Evolutionary conservation across 305 asterid genomes (phyloP), one percentile per base, ranked within the genome.

Genomic region (Coffea humblotiana): DNA sequence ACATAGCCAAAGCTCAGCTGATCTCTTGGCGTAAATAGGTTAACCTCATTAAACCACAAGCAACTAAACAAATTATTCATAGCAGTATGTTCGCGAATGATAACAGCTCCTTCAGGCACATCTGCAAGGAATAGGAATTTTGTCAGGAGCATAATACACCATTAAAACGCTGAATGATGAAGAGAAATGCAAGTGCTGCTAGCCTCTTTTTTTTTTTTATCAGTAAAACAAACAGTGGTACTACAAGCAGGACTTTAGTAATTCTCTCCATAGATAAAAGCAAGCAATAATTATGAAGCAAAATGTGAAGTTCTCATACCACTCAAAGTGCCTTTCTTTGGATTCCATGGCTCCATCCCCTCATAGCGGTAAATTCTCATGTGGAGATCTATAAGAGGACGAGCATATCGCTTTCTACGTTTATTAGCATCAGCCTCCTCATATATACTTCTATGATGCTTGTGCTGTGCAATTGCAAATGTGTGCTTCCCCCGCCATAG

Each of bases 91-190:
- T 96, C 98, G 2, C 99, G 95, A 60, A 96, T 87, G 85, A 96
- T 96, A 84, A 94, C 82, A 5, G 98, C 99, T 80, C 99, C 99
- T 92, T 96, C 99, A 47, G 98, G 98, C 82, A 96, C 97, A 89
- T 94, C 99, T 96, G 92, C 90, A 86, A 75, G 82, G 48, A 65
- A 19, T 69, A 60, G 65, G 58, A 67, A 54, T 12, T 52, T 37
- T 74, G 23, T 75, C 80, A 75, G 67, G 48, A 18, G 37, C 19
- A 80, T 68, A 45, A 15, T 19, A 51, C 45, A 61, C 72, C 32
- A 18, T 11, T 4, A 43, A 15, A 67, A 12, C 48, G 9, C 58
- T 9, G 29, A 72, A 9, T 10, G 27, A 48, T 32, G 18, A 51
- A 8, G 6, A 11, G 75, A 56, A 37, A 1, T 29, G 37, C 25